Conservation (phyloP, 2,329 filamentous ascomycete species). For the Ceratocystis cubensis region DNA sequence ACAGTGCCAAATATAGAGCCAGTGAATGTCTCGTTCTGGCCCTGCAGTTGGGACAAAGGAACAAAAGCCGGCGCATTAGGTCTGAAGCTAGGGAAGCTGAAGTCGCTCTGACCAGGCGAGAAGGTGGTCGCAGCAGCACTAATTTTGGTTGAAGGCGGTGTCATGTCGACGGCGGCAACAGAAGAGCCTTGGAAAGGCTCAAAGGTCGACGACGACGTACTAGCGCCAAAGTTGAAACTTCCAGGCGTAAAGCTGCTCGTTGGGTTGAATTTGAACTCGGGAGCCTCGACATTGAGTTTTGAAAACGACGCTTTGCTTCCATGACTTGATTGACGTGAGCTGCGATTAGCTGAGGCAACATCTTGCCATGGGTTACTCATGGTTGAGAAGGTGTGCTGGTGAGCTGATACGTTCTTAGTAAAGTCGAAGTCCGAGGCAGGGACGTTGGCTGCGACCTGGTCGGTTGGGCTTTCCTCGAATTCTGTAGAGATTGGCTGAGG, state of each 20-base stretch:
- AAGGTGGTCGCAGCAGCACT: conserved; percentile 61
- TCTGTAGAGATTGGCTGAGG: conserved; percentile 38
- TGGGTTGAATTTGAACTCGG: conserved; percentile 72
- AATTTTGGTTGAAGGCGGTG: conserved; percentile 38
- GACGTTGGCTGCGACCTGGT: conserved; percentile 46
- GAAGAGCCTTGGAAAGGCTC: conserved; percentile 38
- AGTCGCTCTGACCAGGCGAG: conserved; percentile 51
- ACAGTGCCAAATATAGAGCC: conserved; percentile 59
- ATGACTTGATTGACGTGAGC: conserved; percentile 39
- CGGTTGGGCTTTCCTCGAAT: conserved; percentile 57
- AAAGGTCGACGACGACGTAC: conserved; percentile 31
- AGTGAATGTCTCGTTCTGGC: conserved; percentile 32
- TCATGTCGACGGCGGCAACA: conserved; percentile 29
- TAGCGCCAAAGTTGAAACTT: conserved; percentile 34
- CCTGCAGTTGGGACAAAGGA: conserved; percentile 42
- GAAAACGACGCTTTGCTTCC: conserved; percentile 58
- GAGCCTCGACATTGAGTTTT: conserved; percentile 76
- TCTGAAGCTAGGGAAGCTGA: conserved; percentile 63
- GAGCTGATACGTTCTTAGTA: conserved; percentile 33
- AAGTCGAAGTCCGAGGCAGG: conserved; percentile 45
- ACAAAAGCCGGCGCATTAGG: conserved; percentile 68
- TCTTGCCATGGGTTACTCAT: conserved; percentile 51
- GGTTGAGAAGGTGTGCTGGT: conserved; percentile 44
- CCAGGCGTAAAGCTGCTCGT: conserved; percentile 37
- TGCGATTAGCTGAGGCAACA: conserved; percentile 31